Conservation (phyloP, 2,329 filamentous ascomycete species). For the Ambrosiella xylebori region DNA sequence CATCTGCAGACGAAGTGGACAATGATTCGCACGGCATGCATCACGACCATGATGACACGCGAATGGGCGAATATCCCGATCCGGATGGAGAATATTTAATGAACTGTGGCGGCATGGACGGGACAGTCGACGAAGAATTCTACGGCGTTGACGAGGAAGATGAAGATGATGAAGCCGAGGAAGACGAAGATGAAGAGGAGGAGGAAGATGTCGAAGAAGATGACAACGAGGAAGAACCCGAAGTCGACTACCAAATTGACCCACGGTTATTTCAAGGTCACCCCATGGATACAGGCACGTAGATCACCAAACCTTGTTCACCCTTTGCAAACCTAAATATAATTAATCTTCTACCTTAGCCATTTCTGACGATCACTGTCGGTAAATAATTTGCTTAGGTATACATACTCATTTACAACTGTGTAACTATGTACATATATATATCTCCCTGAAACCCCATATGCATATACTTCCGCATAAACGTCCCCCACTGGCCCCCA, state of each 20-base stretch:
- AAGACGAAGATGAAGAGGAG: conserved; percentile 16
- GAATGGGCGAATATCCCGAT: too few species aligned
- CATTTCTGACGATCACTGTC: too few species aligned
- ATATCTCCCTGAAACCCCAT: too few species aligned
- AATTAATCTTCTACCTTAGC: neutral
- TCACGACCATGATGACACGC: too few species aligned
- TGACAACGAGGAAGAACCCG: conserved; percentile 9
- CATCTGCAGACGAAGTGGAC: too few species aligned
- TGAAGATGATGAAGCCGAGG: conserved; percentile 18
- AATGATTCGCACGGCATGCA: too few species aligned
- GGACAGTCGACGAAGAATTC: conserved; percentile 10
- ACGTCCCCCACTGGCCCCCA: neutral
- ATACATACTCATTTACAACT: neutral
- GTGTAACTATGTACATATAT: neutral
- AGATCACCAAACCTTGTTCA: neutral
- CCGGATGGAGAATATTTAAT: too few species aligned
- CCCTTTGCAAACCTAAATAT: neutral
- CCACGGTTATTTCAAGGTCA: conserved; percentile 7
- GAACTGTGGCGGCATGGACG: neutral
- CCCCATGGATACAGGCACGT: neutral
- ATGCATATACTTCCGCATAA: neutral
- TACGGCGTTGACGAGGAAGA: conserved; percentile 17
- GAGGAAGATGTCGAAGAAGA: conserved; percentile 16
- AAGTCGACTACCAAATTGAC: conserved; percentile 3
- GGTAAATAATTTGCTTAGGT: too few species aligned